Percentiles rank a stretch among this genome's conserved stretches.
Evolutionary conservation across 345 rosid genomes (phyloP).

Genomic region (Eucalyptus globulus): DNA sequence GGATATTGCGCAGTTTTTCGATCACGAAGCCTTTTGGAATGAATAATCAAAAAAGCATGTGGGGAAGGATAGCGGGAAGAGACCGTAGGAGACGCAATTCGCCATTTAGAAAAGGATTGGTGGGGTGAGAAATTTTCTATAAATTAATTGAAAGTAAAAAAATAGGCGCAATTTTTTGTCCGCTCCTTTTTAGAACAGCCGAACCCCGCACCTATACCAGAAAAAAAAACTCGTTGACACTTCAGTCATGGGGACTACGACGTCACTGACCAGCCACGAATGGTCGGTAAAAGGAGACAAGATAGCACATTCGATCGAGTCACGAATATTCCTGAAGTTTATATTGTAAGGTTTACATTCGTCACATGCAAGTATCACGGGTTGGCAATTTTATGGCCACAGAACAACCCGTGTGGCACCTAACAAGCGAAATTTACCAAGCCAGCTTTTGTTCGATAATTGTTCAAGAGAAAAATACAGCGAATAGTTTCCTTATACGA

Average conservation of each 20-base stretch:
- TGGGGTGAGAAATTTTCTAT: background rate
- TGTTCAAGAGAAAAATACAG: accelerated
- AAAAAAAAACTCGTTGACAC: background rate
- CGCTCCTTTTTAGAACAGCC: background rate
- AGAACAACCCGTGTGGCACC: accelerated
- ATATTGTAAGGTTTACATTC: background rate
- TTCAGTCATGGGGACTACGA: background rate
- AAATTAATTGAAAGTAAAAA: too few relatives aligned
- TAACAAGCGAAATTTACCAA: too few relatives aligned
- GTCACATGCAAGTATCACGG: background rate
- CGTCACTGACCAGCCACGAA: background rate
- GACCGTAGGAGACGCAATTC: background rate
- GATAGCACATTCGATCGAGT: background rate
- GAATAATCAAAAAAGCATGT: background rate
- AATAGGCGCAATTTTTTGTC: background rate
- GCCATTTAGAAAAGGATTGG: background rate
- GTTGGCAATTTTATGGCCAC: too few relatives aligned
- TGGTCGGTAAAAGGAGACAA: background rate
- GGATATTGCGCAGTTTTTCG: too few relatives aligned
- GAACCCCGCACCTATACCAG: background rate
- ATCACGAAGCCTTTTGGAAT: background rate
- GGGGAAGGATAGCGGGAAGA: background rate
- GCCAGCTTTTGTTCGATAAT: accelerated
- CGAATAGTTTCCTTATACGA: too few relatives aligned
- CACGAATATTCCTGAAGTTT: background rate